Conservation (phyloP, 108 stramenopile genomes). For the Cyclotella cryptica region DNA sequence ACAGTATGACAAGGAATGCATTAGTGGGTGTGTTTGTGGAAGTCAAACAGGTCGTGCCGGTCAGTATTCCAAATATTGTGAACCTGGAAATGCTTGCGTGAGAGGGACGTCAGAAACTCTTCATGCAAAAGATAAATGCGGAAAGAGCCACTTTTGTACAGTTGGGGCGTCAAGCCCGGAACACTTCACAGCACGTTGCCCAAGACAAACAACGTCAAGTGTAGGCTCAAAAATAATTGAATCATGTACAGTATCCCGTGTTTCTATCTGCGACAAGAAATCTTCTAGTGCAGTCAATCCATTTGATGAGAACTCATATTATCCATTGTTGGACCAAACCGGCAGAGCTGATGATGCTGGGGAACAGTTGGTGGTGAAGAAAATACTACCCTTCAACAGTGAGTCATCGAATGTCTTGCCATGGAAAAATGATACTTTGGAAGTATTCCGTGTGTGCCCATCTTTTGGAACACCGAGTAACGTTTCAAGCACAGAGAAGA, state of each 20-base stretch:
- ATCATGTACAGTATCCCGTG: slow-evolving; percentile 57
- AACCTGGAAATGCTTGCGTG: slow-evolving; percentile 66
- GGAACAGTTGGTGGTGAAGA: slow-evolving; percentile 71
- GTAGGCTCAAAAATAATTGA: slow-evolving; percentile 56
- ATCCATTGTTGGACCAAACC: slow-evolving; percentile 48
- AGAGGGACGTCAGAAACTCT: slow-evolving; percentile 63
- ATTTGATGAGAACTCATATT: slow-evolving; percentile 61
- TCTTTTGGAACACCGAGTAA: slow-evolving; percentile 38
- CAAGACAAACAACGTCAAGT: slow-evolving; percentile 60
- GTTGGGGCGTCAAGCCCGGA: slow-evolving; percentile 57
- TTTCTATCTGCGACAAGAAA: slow-evolving; percentile 85
- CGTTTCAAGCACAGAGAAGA: slow-evolving; percentile 9
- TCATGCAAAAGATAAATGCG: slow-evolving; percentile 68
- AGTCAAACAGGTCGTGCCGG: slow-evolving; percentile 56
- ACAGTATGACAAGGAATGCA: slow-evolving; percentile 73
- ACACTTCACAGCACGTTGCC: slow-evolving; percentile 58
- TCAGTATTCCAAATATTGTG: slow-evolving; percentile 62
- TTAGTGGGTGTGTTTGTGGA: slow-evolving; percentile 68
- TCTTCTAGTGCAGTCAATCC: slow-evolving; percentile 43
- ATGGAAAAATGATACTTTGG: slow-evolving; percentile 83
- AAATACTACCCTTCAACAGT: slow-evolving; percentile 68
- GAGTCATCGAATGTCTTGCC: slow-evolving; percentile 29
- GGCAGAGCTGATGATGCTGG: slow-evolving; percentile 42
- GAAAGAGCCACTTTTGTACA: slow-evolving; percentile 74
- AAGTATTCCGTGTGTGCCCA: slow-evolving; percentile 80